phyloP scores from a whole-genome alignment of 192 early-diverging fungal genomes.

The Coemansia sp. region DNA sequence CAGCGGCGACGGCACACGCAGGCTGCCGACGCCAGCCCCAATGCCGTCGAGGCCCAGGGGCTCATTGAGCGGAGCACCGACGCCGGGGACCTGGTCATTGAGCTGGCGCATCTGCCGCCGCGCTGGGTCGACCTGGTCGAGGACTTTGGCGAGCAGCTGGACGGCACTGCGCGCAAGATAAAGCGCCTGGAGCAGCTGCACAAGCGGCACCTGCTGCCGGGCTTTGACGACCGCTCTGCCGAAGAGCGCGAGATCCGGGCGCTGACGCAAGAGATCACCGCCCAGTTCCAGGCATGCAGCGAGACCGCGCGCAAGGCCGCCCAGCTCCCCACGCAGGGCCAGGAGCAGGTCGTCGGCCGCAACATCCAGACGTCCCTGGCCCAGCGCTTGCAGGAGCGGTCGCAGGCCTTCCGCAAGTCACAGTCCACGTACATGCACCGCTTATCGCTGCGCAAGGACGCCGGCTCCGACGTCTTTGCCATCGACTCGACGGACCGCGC shows the following conservation, averaged over 20 bases:
- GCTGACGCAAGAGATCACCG: constrained; percentile 78
- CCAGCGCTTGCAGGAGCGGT: constrained; percentile 80
- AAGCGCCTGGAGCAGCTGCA: constrained; percentile 70
- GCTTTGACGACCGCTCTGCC: constrained; percentile 81
- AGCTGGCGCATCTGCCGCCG: constrained; percentile 83
- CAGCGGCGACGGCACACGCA: constrained; percentile 43
- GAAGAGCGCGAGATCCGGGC: constrained; percentile 78
- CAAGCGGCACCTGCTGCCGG: constrained; percentile 83
- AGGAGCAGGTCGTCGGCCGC: constrained; percentile 60
- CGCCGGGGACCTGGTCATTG: constrained; percentile 76
- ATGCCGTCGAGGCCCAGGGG: constrained; percentile 30
- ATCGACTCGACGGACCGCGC: constrained; percentile 34
- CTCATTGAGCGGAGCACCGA: constrained; percentile 59
- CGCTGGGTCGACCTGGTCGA: constrained; percentile 93
- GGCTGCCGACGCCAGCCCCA: constrained; percentile 1
- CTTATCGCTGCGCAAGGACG: constrained; percentile 42
- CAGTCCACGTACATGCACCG: constrained; percentile 85
- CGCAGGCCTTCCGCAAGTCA: constrained; percentile 72
- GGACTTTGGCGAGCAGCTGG: constrained; percentile 68
- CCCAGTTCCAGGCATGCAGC: constrained; percentile 81
- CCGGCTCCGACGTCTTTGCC: constrained; percentile 41
- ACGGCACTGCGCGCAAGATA: constrained; percentile 58
- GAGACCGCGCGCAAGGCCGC: constrained; percentile 71
- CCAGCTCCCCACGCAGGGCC: constrained; percentile 48
- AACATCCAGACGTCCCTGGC: constrained; percentile 92